phyloP scores from a whole-genome alignment of 129 eudicot genomes.

The Solidago caesia region DNA sequence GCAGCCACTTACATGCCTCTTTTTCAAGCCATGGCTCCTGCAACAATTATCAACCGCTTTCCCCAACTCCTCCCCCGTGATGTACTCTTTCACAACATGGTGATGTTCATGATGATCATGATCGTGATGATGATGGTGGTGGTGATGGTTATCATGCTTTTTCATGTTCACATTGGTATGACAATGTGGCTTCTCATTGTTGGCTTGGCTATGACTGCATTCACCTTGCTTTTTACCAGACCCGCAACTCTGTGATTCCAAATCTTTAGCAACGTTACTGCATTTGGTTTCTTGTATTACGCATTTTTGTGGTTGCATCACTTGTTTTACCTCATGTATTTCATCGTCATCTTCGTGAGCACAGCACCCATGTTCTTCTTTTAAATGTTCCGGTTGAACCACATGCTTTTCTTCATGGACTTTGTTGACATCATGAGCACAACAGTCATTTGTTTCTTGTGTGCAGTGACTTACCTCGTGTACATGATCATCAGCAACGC shows the following conservation, averaged over 20 bases:
- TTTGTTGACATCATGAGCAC: slow-evolving; percentile 27
- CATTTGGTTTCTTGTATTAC: slow-evolving; percentile 7
- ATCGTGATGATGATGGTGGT: slow-evolving; percentile 11
- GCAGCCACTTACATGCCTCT: slow-evolving; percentile 44
- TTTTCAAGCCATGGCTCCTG: slow-evolving; percentile 35
- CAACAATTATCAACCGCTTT: slow-evolving; percentile 42
- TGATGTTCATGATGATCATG: slow-evolving; percentile 20
- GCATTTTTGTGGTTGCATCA: neutral
- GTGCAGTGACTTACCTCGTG: slow-evolving; percentile 17
- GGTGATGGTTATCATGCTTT: slow-evolving; percentile 20
- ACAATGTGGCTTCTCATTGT: slow-evolving; percentile 14
- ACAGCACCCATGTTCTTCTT: slow-evolving; percentile 29
- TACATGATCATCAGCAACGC: slow-evolving; percentile 23
- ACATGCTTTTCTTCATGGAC: neutral
- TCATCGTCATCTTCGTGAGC: slow-evolving; percentile 23
- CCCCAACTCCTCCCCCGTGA: slow-evolving; percentile 31
- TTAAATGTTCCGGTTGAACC: slow-evolving; percentile 12
- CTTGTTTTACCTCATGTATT: slow-evolving; percentile 30
- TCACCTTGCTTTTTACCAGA: slow-evolving; percentile 17
- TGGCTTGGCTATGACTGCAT: neutral
- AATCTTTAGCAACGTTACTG: slow-evolving; percentile 19
- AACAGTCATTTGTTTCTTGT: slow-evolving; percentile 28
- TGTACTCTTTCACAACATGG: slow-evolving; percentile 26
- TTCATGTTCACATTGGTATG: neutral
- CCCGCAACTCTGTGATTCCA: slow-evolving; percentile 22